Percentiles rank a stretch among this genome's conserved stretches.
Conservation (phyloP, 352 stramenopile species). For the Globisporangium nodosum region DNA sequence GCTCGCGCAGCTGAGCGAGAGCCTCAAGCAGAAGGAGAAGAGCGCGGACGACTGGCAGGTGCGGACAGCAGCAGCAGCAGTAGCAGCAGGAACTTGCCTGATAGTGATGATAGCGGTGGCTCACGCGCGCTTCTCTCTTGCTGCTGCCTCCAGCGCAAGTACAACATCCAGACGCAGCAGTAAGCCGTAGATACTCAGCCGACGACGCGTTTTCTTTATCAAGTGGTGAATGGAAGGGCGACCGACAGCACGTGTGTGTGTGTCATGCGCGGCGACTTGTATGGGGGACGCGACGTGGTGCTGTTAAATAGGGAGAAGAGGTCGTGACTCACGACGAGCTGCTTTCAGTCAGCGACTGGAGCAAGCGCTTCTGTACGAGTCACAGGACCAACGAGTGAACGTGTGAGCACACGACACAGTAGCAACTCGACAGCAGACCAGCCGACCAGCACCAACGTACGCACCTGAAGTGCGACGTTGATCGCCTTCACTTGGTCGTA, state of each 20-base stretch:
- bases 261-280: background rate
- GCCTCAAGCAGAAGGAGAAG: slow-evolving; percentile 82
- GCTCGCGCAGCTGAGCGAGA: slow-evolving; percentile 65
- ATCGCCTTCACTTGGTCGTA: slow-evolving; percentile 80
- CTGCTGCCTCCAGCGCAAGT: slow-evolving; percentile 44
- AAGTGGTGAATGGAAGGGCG: slow-evolving; percentile 3
- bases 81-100: too few species aligned
- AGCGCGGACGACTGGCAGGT: slow-evolving; percentile 80
- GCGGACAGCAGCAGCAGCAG: background rate
- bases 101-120: too few species aligned
- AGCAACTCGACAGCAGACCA: too few species aligned
- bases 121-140: background rate
- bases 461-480: slow-evolving; percentile 72
- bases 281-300: background rate
- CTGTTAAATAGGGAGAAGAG: background rate
- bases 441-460: background rate
- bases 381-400: background rate
- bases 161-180: slow-evolving; percentile 83
- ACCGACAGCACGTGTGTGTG: background rate
- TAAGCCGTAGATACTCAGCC: slow-evolving; percentile 18
- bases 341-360: slow-evolving; percentile 40
- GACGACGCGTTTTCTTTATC: slow-evolving; percentile 1
- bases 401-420: slow-evolving; percentile 2
- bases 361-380: slow-evolving; percentile 40
- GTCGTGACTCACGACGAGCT: background rate